A percentile compares a stretch with the other conserved stretches of the same genome.
These are phyloP conservation scores for Alternaria solani DNA, from an alignment of 2,329 filamentous ascomycete genomes.

Conservation along the genomic window DNA sequence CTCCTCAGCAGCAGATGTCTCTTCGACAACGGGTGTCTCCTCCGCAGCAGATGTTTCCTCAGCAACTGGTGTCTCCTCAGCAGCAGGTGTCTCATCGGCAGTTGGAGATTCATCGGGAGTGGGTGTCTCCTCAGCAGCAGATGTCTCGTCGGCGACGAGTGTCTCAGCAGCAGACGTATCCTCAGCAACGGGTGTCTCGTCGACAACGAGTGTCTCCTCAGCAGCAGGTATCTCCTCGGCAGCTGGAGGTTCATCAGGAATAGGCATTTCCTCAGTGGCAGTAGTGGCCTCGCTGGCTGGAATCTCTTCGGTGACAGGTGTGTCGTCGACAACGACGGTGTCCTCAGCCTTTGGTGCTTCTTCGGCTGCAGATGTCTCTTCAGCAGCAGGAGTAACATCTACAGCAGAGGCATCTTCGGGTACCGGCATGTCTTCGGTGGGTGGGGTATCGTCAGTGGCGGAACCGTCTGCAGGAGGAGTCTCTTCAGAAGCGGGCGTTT, in stretches of 20 bases:
- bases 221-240: not conserved
- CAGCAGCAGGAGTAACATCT: not conserved
- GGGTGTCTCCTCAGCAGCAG: not conserved
- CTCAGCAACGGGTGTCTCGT: conserved; percentile 6
- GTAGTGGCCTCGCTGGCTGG: not conserved
- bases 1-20: too few species aligned
- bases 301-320: not conserved
- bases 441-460: conserved; percentile 4
- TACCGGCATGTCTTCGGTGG: not conserved
- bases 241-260: not conserved
- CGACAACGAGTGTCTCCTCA: not conserved
- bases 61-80: not conserved
- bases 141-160: not conserved
- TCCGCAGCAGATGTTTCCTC: too few species aligned
- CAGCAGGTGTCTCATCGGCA: not conserved
- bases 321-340: not conserved
- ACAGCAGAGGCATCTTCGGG: not conserved
- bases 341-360: conserved; percentile 1
- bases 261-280: not conserved
- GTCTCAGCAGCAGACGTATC: not conserved
- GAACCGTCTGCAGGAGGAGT: not conserved
- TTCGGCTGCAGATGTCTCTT: not conserved
- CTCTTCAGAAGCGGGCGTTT: conserved; percentile 1
- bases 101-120: too few species aligned
- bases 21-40: too few species aligned